Evolutionary conservation across 2,329 filamentous ascomycete species (phyloP).

Genomic region (Zelopaecilomyces penicillatus): DNA sequence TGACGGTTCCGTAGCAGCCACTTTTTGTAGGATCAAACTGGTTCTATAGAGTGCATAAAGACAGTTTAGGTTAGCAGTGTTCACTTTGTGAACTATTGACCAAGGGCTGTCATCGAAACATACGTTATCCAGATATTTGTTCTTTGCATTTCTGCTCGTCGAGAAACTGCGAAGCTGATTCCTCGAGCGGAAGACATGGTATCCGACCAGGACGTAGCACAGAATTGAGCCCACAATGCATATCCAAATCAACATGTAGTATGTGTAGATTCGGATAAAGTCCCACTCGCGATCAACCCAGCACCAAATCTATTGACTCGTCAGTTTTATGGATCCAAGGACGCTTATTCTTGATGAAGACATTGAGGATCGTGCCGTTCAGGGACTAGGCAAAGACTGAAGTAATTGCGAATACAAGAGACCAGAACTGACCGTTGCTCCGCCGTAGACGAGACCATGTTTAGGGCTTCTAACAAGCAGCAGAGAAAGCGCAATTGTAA

Average conservation of each 20-base stretch:
- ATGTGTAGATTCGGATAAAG: slow-evolving; percentile 50
- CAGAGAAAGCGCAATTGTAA: slow-evolving; percentile 57
- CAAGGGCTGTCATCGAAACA: slow-evolving; percentile 2
- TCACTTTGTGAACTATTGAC: not conserved
- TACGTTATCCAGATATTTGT: slow-evolving; percentile 25
- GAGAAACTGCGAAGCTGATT: slow-evolving; percentile 48
- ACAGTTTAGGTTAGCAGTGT: too few relatives aligned
- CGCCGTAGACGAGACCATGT: slow-evolving; percentile 40
- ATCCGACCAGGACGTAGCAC: slow-evolving; percentile 50
- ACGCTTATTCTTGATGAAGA: too few relatives aligned
- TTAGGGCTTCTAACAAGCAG: slow-evolving; percentile 43
- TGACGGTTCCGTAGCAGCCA: slow-evolving; percentile 41
- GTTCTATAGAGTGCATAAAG: too few relatives aligned
- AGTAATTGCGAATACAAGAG: too few relatives aligned
- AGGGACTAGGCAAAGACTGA: too few relatives aligned
- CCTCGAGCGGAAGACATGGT: slow-evolving; percentile 50
- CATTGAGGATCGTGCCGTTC: too few relatives aligned
- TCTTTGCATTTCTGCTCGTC: slow-evolving; percentile 22
- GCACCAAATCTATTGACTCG: slow-evolving; percentile 45
- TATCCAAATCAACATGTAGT: slow-evolving; percentile 54
- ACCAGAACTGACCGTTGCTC: slow-evolving; percentile 42
- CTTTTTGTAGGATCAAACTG: not conserved
- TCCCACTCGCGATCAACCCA: slow-evolving; percentile 50
- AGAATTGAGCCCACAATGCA: slow-evolving; percentile 47
- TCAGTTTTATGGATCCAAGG: not conserved